Base-by-base conservation (phyloP, 169 alveolate genomes). In the Cyclospora cayetanensis region DNA sequence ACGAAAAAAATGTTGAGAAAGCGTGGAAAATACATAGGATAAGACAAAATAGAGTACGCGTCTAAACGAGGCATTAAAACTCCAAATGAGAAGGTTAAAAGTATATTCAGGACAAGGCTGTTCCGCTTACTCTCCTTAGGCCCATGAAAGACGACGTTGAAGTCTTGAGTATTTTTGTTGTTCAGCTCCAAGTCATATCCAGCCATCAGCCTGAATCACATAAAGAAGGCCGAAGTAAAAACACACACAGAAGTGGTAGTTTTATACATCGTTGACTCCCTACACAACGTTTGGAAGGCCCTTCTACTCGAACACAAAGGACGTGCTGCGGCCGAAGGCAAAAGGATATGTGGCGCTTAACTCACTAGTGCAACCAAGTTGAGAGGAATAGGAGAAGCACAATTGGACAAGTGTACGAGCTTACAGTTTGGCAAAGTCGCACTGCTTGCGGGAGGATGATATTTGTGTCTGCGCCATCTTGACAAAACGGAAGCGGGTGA, bases 151-250 rank as follows among this genome's bases (percentile, higher is more conserved):
- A 77, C 72, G 4, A 93, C 95, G 29, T 63, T 60, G 87, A 93
- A 93, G 90, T 93, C 95, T 46, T 93, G 95, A 18, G 95, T 93
- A 72, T 60, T 87, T 35, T 90, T 89, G 82, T 91, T 86, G 43
- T 91, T 91, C 43, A 86, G 90, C 55, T 93, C 94, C 39, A 93
- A 52, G 41, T 93, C 94, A 60, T 90, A 93, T n/a, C 95, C 95
- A 1, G 95, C 94, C 90, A 91, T 91, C 55, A 93, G 29, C 74
- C 95, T 93, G 84, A 46, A 31, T 41, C 43, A 35, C n/a, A 29
- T 11, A 2, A 29, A 76, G 15, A 31, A 5, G 29, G 68, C 35
- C 34, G 53, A 72, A 43, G 68, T 39, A 4, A 11, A 74, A 3
- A 31, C 5, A 41, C 3, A n/a, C 50, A 29, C 2, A 22, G 5